Percentiles rank a stretch among this genome's conserved stretches.
Evolutionary conservation across 2,329 filamentous ascomycete species (phyloP).

Genomic region (Xylariaceae sp.): DNA sequence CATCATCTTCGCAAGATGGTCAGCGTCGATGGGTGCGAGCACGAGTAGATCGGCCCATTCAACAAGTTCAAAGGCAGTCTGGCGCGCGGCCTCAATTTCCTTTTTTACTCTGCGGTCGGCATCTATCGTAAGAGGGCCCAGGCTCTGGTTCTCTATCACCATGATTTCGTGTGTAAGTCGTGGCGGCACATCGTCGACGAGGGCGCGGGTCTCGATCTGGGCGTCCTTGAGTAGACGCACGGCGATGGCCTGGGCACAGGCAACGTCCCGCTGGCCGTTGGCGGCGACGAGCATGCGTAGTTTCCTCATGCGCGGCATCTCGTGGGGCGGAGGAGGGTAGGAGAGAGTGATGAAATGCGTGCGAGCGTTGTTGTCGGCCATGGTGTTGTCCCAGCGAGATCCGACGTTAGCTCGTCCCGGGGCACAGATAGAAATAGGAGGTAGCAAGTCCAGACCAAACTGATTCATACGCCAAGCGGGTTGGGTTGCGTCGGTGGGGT

Average conservation of each 20-base stretch:
- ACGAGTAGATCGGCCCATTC: constrained; percentile 86
- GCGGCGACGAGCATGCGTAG: constrained; percentile 60
- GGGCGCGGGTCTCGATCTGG: constrained; percentile 56
- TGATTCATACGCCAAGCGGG: not conserved
- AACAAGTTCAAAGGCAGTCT: constrained; percentile 61
- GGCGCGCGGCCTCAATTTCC: constrained; percentile 48
- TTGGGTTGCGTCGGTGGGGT: not conserved
- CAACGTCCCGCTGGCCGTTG: constrained; percentile 59
- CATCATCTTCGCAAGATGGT: constrained; percentile 82
- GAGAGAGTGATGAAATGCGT: constrained; percentile 22
- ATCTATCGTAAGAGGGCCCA: constrained; percentile 34
- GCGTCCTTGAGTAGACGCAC: constrained; percentile 61
- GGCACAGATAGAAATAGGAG: not conserved
- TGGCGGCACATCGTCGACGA: constrained; percentile 61
- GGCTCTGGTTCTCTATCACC: constrained; percentile 51
- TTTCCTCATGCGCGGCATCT: constrained; percentile 40
- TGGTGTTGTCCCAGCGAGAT: not conserved
- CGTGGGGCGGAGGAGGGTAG: constrained; percentile 34
- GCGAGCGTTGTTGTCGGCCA: constrained; percentile 11
- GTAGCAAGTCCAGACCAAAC: not conserved
- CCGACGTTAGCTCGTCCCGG: not conserved
- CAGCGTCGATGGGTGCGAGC: constrained; percentile 77
- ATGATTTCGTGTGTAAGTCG: constrained; percentile 59
- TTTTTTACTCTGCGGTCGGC: constrained; percentile 34
- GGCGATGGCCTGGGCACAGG: constrained; percentile 61